Conservation (phyloP, 495 filamentous ascomycete genomes). For the Aspergillus kassunensis region DNA sequence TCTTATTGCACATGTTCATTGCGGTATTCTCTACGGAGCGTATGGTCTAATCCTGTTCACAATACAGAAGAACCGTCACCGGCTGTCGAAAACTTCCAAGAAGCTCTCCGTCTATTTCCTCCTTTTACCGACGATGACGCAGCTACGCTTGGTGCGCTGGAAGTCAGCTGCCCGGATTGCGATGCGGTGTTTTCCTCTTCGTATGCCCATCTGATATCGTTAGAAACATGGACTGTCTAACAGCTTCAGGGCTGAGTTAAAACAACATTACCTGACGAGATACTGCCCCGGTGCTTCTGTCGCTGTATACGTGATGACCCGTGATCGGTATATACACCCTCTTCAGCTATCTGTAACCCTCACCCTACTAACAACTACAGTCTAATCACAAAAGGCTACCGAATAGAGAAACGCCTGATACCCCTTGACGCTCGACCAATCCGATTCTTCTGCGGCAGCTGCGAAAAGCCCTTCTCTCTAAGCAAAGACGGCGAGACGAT, state of each 20-base stretch:
- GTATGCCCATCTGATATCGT: constrained; percentile 9
- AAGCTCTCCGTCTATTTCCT: constrained; percentile 27
- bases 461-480: constrained; percentile 22
- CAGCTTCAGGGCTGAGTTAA: constrained; percentile 21
- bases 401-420: constrained; percentile 28
- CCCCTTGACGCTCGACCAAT: constrained; percentile 24
- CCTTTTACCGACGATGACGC: constrained; percentile 27
- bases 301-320: constrained; percentile 30
- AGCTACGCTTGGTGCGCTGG: constrained; percentile 18
- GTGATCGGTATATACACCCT: constrained; percentile 22
- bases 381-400: constrained; percentile 31
- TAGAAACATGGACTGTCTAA: background rate
- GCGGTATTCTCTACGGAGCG: too few relatives aligned
- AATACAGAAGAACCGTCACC: constrained; percentile 11
- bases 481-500: constrained; percentile 17
- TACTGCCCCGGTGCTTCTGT: constrained; percentile 28
- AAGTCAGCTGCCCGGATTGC: constrained; percentile 28
- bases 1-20: constrained; percentile 1
- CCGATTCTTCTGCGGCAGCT: constrained; percentile 24
- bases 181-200: constrained; percentile 28
- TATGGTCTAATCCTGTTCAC: too few relatives aligned
- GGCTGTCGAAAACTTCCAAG: constrained; percentile 24
- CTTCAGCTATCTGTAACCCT: background rate
- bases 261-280: constrained; percentile 26
- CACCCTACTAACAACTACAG: constrained; percentile 4